Evolutionary conservation across 352 stramenopile species (phyloP), one percentile per base, ranked within the genome.

Genomic region (Peronospora farinosa): DNA sequence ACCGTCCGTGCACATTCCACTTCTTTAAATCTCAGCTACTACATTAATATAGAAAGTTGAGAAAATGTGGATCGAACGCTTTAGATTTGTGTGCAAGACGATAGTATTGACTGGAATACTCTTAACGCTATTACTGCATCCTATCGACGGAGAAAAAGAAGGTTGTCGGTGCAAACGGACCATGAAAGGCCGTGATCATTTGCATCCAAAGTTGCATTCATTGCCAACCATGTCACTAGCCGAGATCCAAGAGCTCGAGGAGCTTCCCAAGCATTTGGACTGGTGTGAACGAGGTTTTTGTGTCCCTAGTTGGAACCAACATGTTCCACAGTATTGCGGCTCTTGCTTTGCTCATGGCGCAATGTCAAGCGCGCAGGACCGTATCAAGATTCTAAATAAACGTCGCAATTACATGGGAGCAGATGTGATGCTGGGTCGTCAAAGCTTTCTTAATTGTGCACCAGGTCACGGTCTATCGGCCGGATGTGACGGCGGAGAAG

Each of bases 231-330:
- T 79, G 49, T 74, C 73, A 35, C 63, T 83, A 3, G 57, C 60
- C 1, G 61, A 80, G 37, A 21, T 43, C 15, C 16, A 64, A 15
- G 65, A 79, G 28, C 46, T 86, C 2, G 54, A 71, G 30, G 35
- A 54, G 8, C 60, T 85, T 13, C 79, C 79, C 0, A 54, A 59
- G 44, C 72, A 86, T 32, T 96, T 98, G 53, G 88, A 95, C 60
- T 98, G 95, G 93, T 89, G 80, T 49, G 80, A 92, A 50, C 67
- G 61, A 9, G 77, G 80, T 28, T 86, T 80, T 50, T 88, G 77
- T 45, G 76, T 86, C 37, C 74, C 77, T n/a, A 87, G 77, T 51
- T 92, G 80, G 78, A 88, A 88, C 58, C 78, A 92, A 54, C 80
- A 92, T 47, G 86, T 88, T 21, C 80, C 80, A 25, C 73, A 86